These are phyloP conservation scores for Polyporus tsugae DNA, from an alignment of 1,284 basidiomycete genomes.

Conservation along the genomic window DNA sequence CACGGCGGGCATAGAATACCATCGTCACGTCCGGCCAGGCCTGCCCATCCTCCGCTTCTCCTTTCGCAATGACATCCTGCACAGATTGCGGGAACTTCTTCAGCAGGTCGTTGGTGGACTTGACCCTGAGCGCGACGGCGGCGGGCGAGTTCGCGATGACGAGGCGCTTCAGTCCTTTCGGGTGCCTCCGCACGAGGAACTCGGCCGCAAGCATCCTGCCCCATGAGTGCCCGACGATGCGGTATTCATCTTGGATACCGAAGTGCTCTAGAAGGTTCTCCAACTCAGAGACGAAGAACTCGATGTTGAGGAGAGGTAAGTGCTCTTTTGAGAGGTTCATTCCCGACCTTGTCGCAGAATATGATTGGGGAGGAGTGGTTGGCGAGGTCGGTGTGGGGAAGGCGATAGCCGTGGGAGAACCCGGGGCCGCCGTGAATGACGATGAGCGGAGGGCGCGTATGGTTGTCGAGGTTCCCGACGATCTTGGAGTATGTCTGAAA, in stretches of 20 bases:
- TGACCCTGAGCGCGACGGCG: constrained; percentile 32
- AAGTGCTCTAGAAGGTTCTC: constrained; percentile 40
- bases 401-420: constrained; percentile 37
- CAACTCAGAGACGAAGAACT: constrained; percentile 44
- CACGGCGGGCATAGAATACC: constrained; percentile 33
- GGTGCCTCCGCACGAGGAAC: constrained; percentile 35
- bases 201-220: constrained; percentile 41
- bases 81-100: constrained; percentile 36
- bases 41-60: constrained; percentile 36
- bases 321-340: constrained; percentile 39
- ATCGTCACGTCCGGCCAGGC: constrained; percentile 36
- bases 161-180: constrained; percentile 37
- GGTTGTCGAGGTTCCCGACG: constrained; percentile 28
- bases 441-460: constrained; percentile 28
- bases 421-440: constrained; percentile 39
- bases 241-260: constrained; percentile 37
- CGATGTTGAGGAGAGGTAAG: constrained; percentile 39
- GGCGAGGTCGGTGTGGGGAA: constrained; percentile 37
- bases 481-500: constrained; percentile 32
- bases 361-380: constrained; percentile 39
- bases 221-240: constrained; percentile 45
- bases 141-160: constrained; percentile 39
- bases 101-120: constrained; percentile 30
- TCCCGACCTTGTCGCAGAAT: constrained; percentile 46
- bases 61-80: constrained; percentile 33